Evolutionary conservation across 106 monocot genomes (phyloP), one percentile per base, ranked within the genome.

Genomic region (Gastrodia elata): DNA sequence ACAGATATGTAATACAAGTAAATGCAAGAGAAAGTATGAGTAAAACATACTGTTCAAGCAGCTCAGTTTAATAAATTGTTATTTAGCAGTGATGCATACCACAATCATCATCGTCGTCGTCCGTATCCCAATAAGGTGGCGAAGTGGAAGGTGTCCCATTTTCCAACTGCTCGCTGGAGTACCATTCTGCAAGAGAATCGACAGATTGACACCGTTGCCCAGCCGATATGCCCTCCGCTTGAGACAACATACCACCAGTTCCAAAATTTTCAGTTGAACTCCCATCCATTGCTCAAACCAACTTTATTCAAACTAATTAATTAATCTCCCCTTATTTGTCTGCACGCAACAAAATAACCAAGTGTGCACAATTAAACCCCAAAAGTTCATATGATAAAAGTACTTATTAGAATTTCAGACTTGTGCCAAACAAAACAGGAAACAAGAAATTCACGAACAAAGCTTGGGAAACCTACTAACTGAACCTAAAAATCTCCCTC

Each of bases 91-190:
- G n/a, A n/a, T n/a, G n/a, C 71, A 24, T 70, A 78, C 71, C 71
- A 43, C 61, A 22, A 11, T 71, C 77, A 41, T 61, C 69, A 48
- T 73, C 77, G 2, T 70, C 78, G 5, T 78, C 72, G 26, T 78
- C 78, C 1, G 72, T 71, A 37, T 78, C 78, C 78, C 78, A 78
- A 27, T 64, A 72, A 65, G 72, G 78, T 33, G 78, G 78, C 48
- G 72, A 65, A 38, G 78, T 78, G 11, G 78, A 78, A 15, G 78
- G 78, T 38, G 25, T 65, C 49, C 72, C 78, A 65, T 78, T 78
- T 40, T 78, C 78, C 72, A 78, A 49, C 65, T 78, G 78, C 39
- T 73, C 78, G 22, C 72, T 65, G 28, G 78, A 78, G 28, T 65
- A 33, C 78, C 78, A 73, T 38, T 72, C 78, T 18, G 52, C 77